Conservation (phyloP, 148 eudicot species). For the Amaranthus cruentus region DNA sequence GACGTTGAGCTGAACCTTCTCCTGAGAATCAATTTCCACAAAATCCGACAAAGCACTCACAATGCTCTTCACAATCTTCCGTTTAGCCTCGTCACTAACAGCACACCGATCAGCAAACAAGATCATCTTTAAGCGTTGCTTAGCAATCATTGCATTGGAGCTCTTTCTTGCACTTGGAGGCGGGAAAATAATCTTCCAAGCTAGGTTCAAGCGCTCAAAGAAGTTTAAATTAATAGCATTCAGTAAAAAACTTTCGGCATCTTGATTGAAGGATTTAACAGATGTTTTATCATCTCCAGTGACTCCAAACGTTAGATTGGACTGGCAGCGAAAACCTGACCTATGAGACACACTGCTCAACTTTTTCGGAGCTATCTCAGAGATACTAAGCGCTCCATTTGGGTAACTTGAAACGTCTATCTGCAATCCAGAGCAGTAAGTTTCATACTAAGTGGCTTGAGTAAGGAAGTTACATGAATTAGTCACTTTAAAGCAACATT, state of each 20-base stretch:
- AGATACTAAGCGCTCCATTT: conserved; percentile 34
- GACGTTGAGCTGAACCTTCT: conserved; percentile 76
- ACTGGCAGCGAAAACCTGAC: conserved; percentile 49
- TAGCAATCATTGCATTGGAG: conserved; percentile 84
- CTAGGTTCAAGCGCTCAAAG: conserved; percentile 77
- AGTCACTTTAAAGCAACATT: neutral
- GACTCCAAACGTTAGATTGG: conserved; percentile 49
- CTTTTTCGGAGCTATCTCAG: conserved; percentile 36
- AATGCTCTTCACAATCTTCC: conserved; percentile 78
- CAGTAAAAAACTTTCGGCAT: conserved; percentile 65
- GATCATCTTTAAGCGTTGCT: conserved; percentile 93
- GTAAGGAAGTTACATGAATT: neutral
- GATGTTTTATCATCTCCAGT: conserved; percentile 46
- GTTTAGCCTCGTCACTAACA: conserved; percentile 90
- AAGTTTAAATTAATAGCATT: conserved; percentile 76
- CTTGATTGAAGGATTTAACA: conserved; percentile 49
- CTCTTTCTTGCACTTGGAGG: conserved; percentile 41
- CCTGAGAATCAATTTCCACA: conserved; percentile 91
- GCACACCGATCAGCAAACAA: conserved; percentile 94
- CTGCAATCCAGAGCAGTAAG: conserved; percentile 34
- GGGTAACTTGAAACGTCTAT: conserved; percentile 50
- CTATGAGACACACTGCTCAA: conserved; percentile 27
- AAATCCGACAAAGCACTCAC: conserved; percentile 77
- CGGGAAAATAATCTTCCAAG: conserved; percentile 93
- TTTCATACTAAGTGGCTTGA: neutral